phyloP scores from a whole-genome alignment of 2,329 filamentous ascomycete genomes.

The Chlorencoelia australis region DNA sequence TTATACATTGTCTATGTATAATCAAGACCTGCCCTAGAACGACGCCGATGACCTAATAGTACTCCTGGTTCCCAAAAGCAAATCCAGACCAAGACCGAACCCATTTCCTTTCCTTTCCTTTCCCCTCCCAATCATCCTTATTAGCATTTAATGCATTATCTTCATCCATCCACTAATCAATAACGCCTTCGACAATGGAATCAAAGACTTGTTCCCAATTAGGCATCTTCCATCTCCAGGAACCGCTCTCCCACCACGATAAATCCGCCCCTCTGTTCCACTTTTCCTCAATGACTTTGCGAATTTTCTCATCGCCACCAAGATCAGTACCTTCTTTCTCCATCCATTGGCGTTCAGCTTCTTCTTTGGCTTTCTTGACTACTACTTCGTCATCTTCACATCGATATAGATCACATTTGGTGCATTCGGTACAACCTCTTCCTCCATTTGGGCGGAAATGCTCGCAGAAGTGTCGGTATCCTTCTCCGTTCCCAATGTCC shows the following conservation, averaged over 20 bases:
- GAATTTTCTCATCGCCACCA: constrained; percentile 43
- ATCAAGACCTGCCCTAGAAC: no score
- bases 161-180: no score
- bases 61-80: no score
- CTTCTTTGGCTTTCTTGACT: constrained; percentile 56
- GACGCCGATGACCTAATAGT: no score
- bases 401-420: constrained; percentile 61
- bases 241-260: constrained; percentile 16
- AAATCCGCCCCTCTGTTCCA: constrained; percentile 18
- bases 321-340: constrained; percentile 51
- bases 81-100: no score
- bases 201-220: constrained; percentile 24
- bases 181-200: constrained; percentile 22
- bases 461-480: constrained; percentile 91
- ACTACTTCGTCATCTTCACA: constrained; percentile 67
- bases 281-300: constrained; percentile 46
- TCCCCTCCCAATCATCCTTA: background rate
- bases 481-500: constrained; percentile 56
- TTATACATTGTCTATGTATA: no score
- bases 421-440: constrained; percentile 66
- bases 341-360: constrained; percentile 63
- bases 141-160: background rate
- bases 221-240: constrained; percentile 20
- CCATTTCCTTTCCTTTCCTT: no score
- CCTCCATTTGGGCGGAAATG: constrained; percentile 82